Base-by-base conservation (phyloP, 2,329 filamentous ascomycete genomes). In the Penicillium sp. region DNA sequence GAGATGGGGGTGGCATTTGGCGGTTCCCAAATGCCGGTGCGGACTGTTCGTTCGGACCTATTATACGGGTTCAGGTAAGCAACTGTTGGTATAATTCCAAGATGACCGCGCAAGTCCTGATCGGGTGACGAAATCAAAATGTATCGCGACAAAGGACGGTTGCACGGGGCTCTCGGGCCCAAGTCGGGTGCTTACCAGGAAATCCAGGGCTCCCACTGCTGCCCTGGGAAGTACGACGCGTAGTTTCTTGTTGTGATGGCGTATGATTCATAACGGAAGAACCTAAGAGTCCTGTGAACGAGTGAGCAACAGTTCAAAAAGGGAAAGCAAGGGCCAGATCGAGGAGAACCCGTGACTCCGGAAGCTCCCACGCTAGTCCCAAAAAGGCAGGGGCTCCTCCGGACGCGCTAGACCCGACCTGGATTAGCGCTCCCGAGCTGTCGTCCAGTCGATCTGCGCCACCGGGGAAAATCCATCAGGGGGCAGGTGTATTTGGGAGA, bases 1-100 rank as follows among this genome's bases (percentile, higher is more conserved):
- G 78, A 30, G 78, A 79, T 11, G 80, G 79, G 46, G 80, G 79
- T 62, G 76, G 78, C 78, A 82, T 81, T 59, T 76, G 75, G 53
- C 76, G 76, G 61, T 60, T 68, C 36, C 67, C 67, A 61, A 76
- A 72, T 6, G 73, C 56, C 35, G 69, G 61, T 40, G 72, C 65
- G 53, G 74, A 69, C 49, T 63, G 67, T 58, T 72, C 68, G 64
- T 65, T 65, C 35, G 63, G 66, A 45, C 64, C 69, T 73, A 47
- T 43, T 5, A 41, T 38, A 31, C 19, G 28, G 7, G 30, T 11
- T 22, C 11, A 7, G 10, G 55, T 61, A 30, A 61, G 60, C 41
- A 44, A 25, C 10, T 25, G 33, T 41, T 22, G 10, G 26, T 33
- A 33, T 16, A 50, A 47, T 31, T 31, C 14, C 40, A 36, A 45